Conservation (phyloP, 2,329 filamentous ascomycete species). For the Calonectria hawksworthii region DNA sequence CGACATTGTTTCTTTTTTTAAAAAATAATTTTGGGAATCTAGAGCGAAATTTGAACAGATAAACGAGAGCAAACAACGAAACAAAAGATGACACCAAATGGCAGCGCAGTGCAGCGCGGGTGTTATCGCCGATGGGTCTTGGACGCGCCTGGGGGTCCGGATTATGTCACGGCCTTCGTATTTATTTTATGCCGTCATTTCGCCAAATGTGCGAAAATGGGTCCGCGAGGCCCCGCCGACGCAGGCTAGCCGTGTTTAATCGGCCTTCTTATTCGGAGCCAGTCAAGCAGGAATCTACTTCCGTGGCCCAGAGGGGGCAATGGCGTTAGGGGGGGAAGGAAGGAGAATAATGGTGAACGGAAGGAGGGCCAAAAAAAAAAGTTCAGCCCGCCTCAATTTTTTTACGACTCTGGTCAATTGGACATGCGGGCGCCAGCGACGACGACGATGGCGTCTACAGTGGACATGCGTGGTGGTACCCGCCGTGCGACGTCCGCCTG, state of each 20-base stretch:
- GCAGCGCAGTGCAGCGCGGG: neutral
- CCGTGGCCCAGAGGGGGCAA: too few species aligned
- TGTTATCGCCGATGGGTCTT: neutral
- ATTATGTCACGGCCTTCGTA: constrained; percentile 6
- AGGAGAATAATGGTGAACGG: too few species aligned
- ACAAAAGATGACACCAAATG: neutral
- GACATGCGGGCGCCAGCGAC: neutral
- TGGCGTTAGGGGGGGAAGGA: too few species aligned
- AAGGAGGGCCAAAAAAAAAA: too few species aligned
- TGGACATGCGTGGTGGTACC: neutral
- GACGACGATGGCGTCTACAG: neutral
- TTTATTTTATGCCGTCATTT: constrained; percentile 12
- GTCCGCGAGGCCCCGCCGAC: neutral
- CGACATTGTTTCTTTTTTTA: too few species aligned
- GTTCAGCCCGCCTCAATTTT: constrained; percentile 7
- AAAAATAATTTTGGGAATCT: too few species aligned
- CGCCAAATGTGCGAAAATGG: constrained; percentile 9
- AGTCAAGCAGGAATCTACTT: too few species aligned
- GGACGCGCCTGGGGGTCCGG: neutral
- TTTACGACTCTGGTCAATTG: too few species aligned
- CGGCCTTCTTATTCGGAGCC: neutral
- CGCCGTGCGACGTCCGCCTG: neutral
- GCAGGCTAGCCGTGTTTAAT: neutral
- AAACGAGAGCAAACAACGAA: neutral
- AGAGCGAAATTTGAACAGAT: neutral